Base-by-base conservation (phyloP, 2,329 filamentous ascomycete genomes). In the Aspergillus fumigatus region DNA sequence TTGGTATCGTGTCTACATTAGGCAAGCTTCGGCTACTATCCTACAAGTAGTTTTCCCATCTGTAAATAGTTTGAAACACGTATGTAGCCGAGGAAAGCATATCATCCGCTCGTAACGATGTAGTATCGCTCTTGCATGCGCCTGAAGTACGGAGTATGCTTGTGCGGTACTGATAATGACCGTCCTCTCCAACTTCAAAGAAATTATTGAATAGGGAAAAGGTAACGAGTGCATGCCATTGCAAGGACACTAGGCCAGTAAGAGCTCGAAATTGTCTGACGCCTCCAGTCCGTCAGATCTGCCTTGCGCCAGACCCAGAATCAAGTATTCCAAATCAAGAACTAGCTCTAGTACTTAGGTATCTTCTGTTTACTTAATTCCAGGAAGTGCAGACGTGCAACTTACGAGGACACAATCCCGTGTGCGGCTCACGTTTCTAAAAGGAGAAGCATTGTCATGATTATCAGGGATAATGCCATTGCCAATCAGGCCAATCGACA, bases 351-450 rank as follows among this genome's bases (percentile, higher is more conserved):
- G 49, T 49, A 45, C 50, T 53, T 53, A 9, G 27, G 27, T 29
- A 56, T 56, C 50, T 50, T 14, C 40, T 23, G 6, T 25, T n/a
- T 40, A 41, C 40, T 51, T 14, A 21, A 40, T 40, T 38, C n/a
- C n/a, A 32, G 35, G 3, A 26, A 43, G 8, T 40, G 25, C 21
- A 41, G 23, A 52, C 40, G 10, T 10, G 2, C 19, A 21, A 21
- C n/a, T 43, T 43, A n/a, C 40, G 3, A 41, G 21, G 40, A 19
- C 21, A 19, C 40, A 21, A 43, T 23, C 40, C 40, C 40, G 21
- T 43, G 40, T 43, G 41, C 50, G 50, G 52, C 54, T 53, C 57
- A 41, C 56, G 38, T 51, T 51, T 56, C 48, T 50, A 40, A 32
- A 47, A 48, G 29, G 47, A 29, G 38, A 47, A 48, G 25, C 40